Evolutionary conservation across 208 protist genomes (phyloP).

Genomic region (Trypanosoma platydactyli): DNA sequence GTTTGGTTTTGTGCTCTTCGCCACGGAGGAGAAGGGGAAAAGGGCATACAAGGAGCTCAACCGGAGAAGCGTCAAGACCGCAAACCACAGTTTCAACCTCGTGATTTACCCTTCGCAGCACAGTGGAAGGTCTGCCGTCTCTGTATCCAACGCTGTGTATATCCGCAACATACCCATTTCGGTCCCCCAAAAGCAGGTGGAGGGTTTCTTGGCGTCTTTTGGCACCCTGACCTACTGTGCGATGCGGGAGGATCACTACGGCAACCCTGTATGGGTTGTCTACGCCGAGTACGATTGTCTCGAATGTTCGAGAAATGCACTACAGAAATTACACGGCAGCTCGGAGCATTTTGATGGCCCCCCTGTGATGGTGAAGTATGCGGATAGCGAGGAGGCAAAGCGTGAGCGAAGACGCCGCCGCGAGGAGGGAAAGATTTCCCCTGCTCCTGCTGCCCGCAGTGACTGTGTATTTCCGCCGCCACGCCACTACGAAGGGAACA

Average conservation of each 20-base stretch:
- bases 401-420: conserved; percentile 70
- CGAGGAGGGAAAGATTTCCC: conserved; percentile 30
- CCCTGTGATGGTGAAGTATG: conserved; percentile 81
- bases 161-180: conserved; percentile 80
- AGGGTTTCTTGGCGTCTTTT: conserved; percentile 67
- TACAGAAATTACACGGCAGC: conserved; percentile 72
- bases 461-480: conserved; percentile 13
- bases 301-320: conserved; percentile 54
- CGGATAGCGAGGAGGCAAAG: conserved; percentile 79
- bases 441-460: conserved; percentile 3
- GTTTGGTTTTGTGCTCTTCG: conserved; percentile 97
- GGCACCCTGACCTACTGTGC: conserved; percentile 81
- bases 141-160: conserved; percentile 66
- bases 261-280: conserved; percentile 80
- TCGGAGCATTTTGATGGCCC: conserved; percentile 57
- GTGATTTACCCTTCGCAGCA: conserved; percentile 88
- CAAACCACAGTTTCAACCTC: conserved; percentile 71
- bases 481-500: neutral
- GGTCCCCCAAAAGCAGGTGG: conserved; percentile 56
- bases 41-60: conserved; percentile 77
- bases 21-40: conserved; percentile 79
- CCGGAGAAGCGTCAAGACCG: conserved; percentile 53
- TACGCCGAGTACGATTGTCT: conserved; percentile 81
- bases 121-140: conserved; percentile 63
- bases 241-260: conserved; percentile 88